These are phyloP conservation scores for Primulina huaijiensis DNA, from an alignment of 257 asterid genomes.

Conservation along the genomic window DNA sequence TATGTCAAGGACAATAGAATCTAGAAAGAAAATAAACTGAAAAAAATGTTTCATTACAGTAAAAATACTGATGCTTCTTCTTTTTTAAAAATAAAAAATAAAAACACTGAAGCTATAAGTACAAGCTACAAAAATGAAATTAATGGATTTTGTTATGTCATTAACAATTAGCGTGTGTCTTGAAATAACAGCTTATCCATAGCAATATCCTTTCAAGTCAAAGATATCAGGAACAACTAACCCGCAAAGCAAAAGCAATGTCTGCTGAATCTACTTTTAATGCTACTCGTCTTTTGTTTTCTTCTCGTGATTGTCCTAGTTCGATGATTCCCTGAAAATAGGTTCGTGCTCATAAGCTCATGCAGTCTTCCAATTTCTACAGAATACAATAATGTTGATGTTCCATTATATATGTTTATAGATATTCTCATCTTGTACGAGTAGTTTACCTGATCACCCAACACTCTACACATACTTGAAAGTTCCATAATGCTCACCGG, in stretches of 20 bases:
- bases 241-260: slow-evolving; percentile 87
- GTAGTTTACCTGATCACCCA: slow-evolving; percentile 77
- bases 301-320: slow-evolving; percentile 80
- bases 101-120: background rate
- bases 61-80: background rate
- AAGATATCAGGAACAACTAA: slow-evolving; percentile 9
- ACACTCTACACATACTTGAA: slow-evolving; percentile 83
- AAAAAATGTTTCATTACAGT: background rate
- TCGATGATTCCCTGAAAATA: slow-evolving; percentile 81
- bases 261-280: slow-evolving; percentile 71
- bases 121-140: background rate
- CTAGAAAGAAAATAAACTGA: background rate
- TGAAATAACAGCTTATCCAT: background rate
- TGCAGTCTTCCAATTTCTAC: slow-evolving; percentile 9
- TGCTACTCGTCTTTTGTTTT: slow-evolving; percentile 69
- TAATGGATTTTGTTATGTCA: background rate
- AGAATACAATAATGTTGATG: slow-evolving; percentile 11
- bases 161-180: background rate
- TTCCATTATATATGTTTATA: background rate
- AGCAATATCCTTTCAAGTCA: background rate
- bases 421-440: background rate
- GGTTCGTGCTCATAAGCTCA: slow-evolving; percentile 12
- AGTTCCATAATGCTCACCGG: slow-evolving; percentile 75
- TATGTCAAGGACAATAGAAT: background rate
- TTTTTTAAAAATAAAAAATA: too few species aligned